These are phyloP conservation scores for Citrus australasica DNA, from an alignment of 345 rosid genomes.

Conservation along the genomic window DNA sequence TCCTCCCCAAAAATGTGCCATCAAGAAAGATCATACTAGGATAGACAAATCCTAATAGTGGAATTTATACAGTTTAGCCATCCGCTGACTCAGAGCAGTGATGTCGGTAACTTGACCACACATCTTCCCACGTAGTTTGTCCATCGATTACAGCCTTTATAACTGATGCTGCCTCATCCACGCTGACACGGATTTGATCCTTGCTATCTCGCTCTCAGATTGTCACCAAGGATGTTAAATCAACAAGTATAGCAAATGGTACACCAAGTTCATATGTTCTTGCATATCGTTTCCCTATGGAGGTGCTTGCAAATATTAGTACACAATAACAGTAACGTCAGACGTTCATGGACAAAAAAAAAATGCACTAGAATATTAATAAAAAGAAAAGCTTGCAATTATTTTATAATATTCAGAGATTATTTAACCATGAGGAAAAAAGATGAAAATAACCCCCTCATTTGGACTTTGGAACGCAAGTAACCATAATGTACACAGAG, in stretches of 20 bases:
- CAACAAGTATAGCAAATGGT: conserved; percentile 91
- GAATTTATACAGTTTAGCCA: conserved; percentile 21
- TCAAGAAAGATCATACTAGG: neutral
- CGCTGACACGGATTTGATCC: conserved; percentile 73
- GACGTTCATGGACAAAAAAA: too few relatives aligned
- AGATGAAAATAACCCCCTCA: too few relatives aligned
- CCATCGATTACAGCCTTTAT: conserved; percentile 68
- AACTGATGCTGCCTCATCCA: conserved; percentile 62
- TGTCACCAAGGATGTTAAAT: conserved; percentile 63
- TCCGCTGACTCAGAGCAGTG: conserved; percentile 59
- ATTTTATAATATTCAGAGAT: too few relatives aligned
- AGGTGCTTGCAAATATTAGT: conserved; percentile 51
- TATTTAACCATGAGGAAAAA: too few relatives aligned
- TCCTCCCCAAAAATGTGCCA: neutral
- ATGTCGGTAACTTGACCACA: conserved; percentile 70
- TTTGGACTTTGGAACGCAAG: neutral
- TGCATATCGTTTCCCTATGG: conserved; percentile 92
- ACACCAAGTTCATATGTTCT: conserved; percentile 95
- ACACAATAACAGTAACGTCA: neutral
- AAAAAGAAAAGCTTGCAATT: too few relatives aligned
- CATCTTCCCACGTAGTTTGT: conserved; percentile 67
- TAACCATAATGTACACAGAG: neutral
- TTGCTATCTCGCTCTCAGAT: conserved; percentile 93
- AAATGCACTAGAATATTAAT: too few relatives aligned
- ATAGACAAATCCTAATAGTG: neutral